Percentiles rank a stretch among this genome's conserved stretches.
phyloP scores from a whole-genome alignment of 2,329 filamentous ascomycete genomes.

The Trichoderma sp. region DNA sequence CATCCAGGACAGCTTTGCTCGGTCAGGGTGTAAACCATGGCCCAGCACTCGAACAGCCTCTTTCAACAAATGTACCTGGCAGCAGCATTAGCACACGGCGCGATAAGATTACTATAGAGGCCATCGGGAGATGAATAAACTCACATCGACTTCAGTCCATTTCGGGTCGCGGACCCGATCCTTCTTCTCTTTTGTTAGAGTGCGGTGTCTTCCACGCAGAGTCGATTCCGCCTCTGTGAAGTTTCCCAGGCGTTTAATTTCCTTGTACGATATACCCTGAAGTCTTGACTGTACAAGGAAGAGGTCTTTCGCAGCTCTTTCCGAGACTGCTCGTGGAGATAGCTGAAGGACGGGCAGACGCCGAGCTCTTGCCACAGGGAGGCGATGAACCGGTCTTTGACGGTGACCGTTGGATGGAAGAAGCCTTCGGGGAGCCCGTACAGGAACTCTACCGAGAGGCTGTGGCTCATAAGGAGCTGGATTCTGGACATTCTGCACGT shows the following conservation, averaged over 20 bases:
- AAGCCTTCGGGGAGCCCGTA: not conserved
- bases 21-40: conserved; percentile 30
- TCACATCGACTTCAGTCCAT: conserved; percentile 63
- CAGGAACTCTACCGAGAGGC: too few relatives aligned
- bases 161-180: conserved; percentile 62
- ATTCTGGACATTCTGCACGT: not conserved
- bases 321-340: not conserved
- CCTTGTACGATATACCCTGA: conserved; percentile 60
- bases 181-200: conserved; percentile 60
- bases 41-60: conserved; percentile 41
- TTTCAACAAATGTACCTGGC: conserved; percentile 35
- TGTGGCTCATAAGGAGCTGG: not conserved
- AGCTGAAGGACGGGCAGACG: not conserved
- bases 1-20: conserved; percentile 53
- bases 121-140: conserved; percentile 27
- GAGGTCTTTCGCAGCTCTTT: conserved; percentile 33
- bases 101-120: not conserved
- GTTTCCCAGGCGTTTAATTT: conserved; percentile 54
- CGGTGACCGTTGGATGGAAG: not conserved
- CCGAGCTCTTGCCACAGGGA: not conserved
- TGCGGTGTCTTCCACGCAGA: conserved; percentile 64
- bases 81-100: not conserved
- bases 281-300: conserved; percentile 53
- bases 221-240: conserved; percentile 69
- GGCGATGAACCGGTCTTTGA: not conserved